Conservation (phyloP, 495 filamentous ascomycete genomes). For the Elasticomyces elasticus region DNA sequence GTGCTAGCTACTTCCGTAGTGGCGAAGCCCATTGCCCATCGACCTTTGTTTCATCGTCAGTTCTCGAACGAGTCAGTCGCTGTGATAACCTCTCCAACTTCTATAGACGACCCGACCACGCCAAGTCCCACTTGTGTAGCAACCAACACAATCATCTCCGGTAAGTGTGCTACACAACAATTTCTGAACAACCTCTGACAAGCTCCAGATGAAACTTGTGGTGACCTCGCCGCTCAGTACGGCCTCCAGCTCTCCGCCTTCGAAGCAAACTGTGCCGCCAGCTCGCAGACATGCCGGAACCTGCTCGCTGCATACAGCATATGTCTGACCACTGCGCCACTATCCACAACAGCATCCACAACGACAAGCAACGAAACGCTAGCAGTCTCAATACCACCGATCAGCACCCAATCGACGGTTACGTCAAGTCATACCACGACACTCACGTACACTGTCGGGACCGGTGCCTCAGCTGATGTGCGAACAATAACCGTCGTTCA, state of each 20-base stretch:
- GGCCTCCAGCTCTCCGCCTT: background rate
- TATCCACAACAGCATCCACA: background rate
- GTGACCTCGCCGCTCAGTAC: background rate
- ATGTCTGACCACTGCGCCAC: background rate
- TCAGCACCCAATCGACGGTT: background rate
- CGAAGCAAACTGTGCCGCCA: background rate
- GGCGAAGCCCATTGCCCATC: background rate
- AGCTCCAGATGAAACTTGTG: background rate
- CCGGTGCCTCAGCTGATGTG: background rate
- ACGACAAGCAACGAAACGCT: background rate
- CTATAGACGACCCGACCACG: background rate
- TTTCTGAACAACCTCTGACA: background rate
- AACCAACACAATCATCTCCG: background rate
- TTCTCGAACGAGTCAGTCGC: background rate
- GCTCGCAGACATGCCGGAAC: background rate
- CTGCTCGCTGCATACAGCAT: constrained; percentile 1
- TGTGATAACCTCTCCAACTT: constrained; percentile 5
- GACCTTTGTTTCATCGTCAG: background rate
- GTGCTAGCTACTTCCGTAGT: background rate
- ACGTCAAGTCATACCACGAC: background rate
- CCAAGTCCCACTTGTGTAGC: background rate
- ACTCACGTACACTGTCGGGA: background rate
- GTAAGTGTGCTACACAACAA: background rate
- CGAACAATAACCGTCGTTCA: background rate
- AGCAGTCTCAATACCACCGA: background rate